Evolutionary conservation across 306 rosid genomes (phyloP), one percentile per base, ranked within the genome.

Genomic region (Lathyrus tuberosus): DNA sequence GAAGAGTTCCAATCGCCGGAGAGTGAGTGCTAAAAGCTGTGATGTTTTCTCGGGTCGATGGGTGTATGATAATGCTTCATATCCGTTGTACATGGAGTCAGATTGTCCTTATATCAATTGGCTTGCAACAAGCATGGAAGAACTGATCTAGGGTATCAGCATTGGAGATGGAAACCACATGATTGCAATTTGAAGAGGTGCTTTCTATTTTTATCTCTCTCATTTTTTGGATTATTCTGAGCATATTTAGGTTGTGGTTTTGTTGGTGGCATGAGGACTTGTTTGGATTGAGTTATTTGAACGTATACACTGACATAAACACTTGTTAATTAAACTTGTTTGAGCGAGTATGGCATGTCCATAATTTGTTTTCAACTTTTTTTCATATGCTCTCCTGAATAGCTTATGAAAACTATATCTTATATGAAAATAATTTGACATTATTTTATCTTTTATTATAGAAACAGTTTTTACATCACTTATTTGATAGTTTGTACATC

Each of bases 151-250:
- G 88, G 85, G 24, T 88, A 91, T 78, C 99, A 87, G 73, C 71
- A 81, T 47, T 84, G 95, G 96, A 88, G 97, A 75, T 94, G 99
- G 99, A 95, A 94, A 72, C 99, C 99, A 28, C 88, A 86, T 79
- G 73, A 81, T 68, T 94, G 99, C 90, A 91, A 87, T 80, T 87
- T 94, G 88, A 88, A 91, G 82, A 91, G 88, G 95, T 91, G 33
- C 3, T 70, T 63, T 42, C 72, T 69, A 65, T 56, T 64, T 57
- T 33, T 10, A 31, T 71, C 38, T 42, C 33, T 1, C n/a, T n/a
- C n/a, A 18, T 63, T 37, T 70, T 17, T 67, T n/a, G n/a, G n/a
- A n/a, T n/a, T n/a, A n/a, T 62, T 16, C 22, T 58, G 18, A 31
- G 44, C 65, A 65, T 71, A 40, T 35, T 70, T 20, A 18, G n/a